phyloP scores from a whole-genome alignment of 2,329 filamentous ascomycete species.

The Thielaviopsis euricoi region DNA sequence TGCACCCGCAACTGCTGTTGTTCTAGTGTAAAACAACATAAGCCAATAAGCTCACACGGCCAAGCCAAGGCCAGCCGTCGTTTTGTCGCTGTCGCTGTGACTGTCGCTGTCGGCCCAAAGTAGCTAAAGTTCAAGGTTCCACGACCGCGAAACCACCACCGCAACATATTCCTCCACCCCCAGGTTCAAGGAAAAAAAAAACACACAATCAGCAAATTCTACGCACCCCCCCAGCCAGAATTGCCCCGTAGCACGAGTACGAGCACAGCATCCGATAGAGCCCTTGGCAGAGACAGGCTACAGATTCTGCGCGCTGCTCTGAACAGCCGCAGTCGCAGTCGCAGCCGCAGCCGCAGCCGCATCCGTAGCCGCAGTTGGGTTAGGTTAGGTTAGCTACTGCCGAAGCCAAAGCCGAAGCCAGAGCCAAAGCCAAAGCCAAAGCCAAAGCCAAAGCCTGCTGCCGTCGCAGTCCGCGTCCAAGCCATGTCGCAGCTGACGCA shows the following conservation, averaged over 20 bases:
- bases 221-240: no score
- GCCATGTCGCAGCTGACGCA: conserved; percentile 9
- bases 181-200: no score
- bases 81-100: no score
- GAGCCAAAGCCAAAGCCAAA: no score
- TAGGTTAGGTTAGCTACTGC: no score
- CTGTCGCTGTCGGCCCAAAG: neutral
- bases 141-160: neutral
- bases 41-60: neutral
- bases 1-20: neutral
- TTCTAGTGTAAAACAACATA: neutral
- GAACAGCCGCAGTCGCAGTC: neutral
- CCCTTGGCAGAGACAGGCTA: neutral
- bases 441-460: no score
- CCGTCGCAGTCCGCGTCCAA: neutral
- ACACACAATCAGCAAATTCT: neutral
- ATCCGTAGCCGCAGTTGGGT: no score
- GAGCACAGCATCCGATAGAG: neutral
- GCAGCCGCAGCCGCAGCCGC: neutral
- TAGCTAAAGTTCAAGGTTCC: neutral
- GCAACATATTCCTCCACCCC: no score
- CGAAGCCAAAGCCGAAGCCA: no score
- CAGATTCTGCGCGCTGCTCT: neutral
- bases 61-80: neutral
- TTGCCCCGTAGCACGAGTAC: neutral